phyloP scores from a whole-genome alignment of 495 filamentous ascomycete genomes.

The Lasiosphaeria miniovina region DNA sequence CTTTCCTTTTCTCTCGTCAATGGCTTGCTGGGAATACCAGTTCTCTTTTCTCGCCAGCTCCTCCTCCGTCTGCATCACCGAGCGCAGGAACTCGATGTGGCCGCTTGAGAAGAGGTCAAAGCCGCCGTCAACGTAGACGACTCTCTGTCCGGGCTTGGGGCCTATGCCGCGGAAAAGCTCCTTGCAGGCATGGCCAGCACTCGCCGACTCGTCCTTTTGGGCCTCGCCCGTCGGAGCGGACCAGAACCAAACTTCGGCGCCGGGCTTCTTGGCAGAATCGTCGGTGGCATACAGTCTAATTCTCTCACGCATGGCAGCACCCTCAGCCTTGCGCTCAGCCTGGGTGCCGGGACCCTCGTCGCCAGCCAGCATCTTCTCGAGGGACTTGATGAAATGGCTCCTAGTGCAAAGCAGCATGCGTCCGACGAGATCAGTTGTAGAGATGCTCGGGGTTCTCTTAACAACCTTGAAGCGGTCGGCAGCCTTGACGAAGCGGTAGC shows the following conservation, averaged over 20 bases:
- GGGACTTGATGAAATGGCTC: constrained; percentile 79
- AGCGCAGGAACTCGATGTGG: constrained; percentile 88
- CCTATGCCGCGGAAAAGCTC: constrained; percentile 62
- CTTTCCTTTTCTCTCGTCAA: constrained; percentile 57
- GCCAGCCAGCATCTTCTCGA: constrained; percentile 64
- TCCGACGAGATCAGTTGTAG: constrained; percentile 94
- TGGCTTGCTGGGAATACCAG: constrained; percentile 67
- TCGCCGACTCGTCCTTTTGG: constrained; percentile 43
- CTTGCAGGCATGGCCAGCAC: constrained; percentile 57
- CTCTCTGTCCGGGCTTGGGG: constrained; percentile 70
- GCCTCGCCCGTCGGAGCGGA: constrained; percentile 50
- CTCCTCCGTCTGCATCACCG: constrained; percentile 69
- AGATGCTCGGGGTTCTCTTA: constrained; percentile 93
- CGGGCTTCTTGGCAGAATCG: constrained; percentile 65
- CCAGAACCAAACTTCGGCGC: constrained; percentile 80
- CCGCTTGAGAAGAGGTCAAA: constrained; percentile 97
- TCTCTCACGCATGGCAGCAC: constrained; percentile 60
- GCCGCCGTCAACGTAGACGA: constrained; percentile 93
- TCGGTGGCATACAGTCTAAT: constrained; percentile 85
- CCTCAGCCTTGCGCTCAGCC: constrained; percentile 60
- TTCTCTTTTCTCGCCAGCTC: constrained; percentile 58
- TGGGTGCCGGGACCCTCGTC: constrained; percentile 66
- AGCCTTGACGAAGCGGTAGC: constrained; percentile 93
- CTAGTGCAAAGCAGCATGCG: constrained; percentile 93
- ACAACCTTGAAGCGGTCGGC: constrained; percentile 91